phyloP scores from a whole-genome alignment of 1,284 basidiomycete genomes.

The Phellopilus nigrolimitatus region DNA sequence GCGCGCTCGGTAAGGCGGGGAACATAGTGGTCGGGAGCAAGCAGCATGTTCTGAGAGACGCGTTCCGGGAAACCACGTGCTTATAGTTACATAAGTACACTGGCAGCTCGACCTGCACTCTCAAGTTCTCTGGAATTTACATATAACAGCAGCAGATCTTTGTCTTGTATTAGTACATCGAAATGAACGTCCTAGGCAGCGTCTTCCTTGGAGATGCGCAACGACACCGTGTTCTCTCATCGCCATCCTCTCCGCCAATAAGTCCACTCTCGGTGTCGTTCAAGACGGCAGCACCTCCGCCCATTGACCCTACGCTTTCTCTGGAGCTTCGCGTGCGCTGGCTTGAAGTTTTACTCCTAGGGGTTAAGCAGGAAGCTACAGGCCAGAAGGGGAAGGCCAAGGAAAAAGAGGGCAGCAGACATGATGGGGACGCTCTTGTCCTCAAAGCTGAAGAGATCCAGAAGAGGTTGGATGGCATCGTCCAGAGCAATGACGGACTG shows the following conservation, averaged over 20 bases:
- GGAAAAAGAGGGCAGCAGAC: slow-evolving; percentile 26
- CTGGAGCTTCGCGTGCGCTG: slow-evolving; percentile 69
- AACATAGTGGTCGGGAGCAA: slow-evolving; percentile 20
- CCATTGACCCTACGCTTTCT: slow-evolving; percentile 59
- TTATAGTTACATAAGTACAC: no score
- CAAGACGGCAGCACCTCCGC: slow-evolving; percentile 22
- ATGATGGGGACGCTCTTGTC: slow-evolving; percentile 49
- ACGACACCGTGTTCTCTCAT: slow-evolving; percentile 53
- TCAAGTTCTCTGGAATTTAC: no score
- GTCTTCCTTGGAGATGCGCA: slow-evolving; percentile 72
- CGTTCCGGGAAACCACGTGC: no score
- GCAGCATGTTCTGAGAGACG: no score
- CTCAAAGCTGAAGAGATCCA: slow-evolving; percentile 59
- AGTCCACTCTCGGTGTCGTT: slow-evolving; percentile 1
- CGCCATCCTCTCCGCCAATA: slow-evolving; percentile 48
- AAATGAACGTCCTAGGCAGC: slow-evolving; percentile 43
- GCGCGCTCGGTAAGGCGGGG: slow-evolving; percentile 11
- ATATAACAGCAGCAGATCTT: no score
- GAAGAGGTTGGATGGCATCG: slow-evolving; percentile 45
- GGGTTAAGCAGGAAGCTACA: slow-evolving; percentile 46
- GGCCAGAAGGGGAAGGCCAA: slow-evolving; percentile 31
- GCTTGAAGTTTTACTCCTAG: slow-evolving; percentile 70
- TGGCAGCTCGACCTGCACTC: no score
- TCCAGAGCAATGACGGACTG: slow-evolving; percentile 64
- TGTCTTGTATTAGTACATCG: no score